Conservation (phyloP, 495 filamentous ascomycete species). For the Amniculicola lignicola region DNA sequence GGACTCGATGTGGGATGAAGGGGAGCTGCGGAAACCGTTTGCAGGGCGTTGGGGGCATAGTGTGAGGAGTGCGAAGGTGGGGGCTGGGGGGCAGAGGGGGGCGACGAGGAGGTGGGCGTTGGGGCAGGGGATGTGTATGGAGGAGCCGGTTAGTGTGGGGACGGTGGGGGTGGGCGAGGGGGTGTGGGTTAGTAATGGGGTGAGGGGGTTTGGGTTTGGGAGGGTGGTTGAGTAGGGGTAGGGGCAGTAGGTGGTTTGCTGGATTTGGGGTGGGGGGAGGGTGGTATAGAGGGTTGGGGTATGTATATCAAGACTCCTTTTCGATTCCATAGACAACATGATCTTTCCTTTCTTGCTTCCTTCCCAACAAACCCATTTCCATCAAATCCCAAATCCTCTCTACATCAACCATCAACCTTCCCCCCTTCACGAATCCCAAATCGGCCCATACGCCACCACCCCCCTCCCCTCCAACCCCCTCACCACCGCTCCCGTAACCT, state of each 20-base stretch:
- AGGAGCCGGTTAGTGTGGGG: constrained; percentile 53
- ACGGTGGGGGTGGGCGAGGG: constrained; percentile 68
- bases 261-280: too few species aligned
- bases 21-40: constrained; percentile 32
- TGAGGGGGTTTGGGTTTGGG: constrained; percentile 62
- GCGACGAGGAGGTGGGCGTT: constrained; percentile 81
- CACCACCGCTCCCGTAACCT: constrained; percentile 28
- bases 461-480: constrained; percentile 28
- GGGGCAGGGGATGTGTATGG: constrained; percentile 59
- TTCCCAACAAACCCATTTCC: background rate
- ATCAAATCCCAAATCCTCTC: background rate
- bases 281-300: too few species aligned
- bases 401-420: background rate
- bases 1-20: constrained; percentile 16
- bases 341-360: too few species aligned
- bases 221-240: constrained; percentile 26
- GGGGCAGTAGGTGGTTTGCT: too few species aligned
- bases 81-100: constrained; percentile 73
- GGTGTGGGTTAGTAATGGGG: constrained; percentile 82
- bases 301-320: too few species aligned
- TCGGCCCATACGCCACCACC: constrained; percentile 30
- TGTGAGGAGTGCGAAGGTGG: constrained; percentile 32
- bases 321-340: too few species aligned
- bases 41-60: constrained; percentile 35
- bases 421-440: constrained; percentile 31